phyloP scores from a whole-genome alignment of 192 early-diverging fungal species.

The Tieghemiomyces parasiticus region DNA sequence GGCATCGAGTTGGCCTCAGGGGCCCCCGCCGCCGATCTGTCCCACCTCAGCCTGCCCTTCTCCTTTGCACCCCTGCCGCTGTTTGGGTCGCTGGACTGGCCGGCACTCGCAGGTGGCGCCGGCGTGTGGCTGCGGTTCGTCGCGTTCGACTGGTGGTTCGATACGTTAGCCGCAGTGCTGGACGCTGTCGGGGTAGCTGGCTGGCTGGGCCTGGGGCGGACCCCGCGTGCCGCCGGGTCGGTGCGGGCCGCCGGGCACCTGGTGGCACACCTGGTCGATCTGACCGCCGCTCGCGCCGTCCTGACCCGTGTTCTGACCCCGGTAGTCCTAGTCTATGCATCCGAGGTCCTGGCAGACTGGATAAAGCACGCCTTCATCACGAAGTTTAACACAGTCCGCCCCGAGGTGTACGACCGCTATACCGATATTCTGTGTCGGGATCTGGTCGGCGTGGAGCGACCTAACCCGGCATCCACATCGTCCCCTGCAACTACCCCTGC shows the following conservation, averaged over 20 bases:
- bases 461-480: background rate
- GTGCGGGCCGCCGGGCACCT: background rate
- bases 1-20: slow-evolving; percentile 59
- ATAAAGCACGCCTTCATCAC: slow-evolving; percentile 97
- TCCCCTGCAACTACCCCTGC: background rate
- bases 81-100: slow-evolving; percentile 1
- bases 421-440: slow-evolving; percentile 80
- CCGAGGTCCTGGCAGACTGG: slow-evolving; percentile 92
- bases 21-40: background rate
- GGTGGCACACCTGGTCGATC: background rate
- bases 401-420: slow-evolving; percentile 75
- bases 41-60: background rate
- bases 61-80: background rate
- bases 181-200: background rate
- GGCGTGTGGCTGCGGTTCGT: background rate
- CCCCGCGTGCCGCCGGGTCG: background rate
- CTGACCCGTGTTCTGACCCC: slow-evolving; percentile 57
- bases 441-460: slow-evolving; percentile 40
- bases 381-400: slow-evolving; percentile 89
- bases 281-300: slow-evolving; percentile 11
- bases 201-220: background rate
- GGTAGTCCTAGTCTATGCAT: slow-evolving; percentile 67
- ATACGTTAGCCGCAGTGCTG: background rate
- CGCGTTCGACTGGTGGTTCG: background rate
- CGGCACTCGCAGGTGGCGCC: background rate